A percentile compares a stretch with the other conserved stretches of the same genome.
Conservation (phyloP, 306 rosid genomes). For the Benincasa hispida region DNA sequence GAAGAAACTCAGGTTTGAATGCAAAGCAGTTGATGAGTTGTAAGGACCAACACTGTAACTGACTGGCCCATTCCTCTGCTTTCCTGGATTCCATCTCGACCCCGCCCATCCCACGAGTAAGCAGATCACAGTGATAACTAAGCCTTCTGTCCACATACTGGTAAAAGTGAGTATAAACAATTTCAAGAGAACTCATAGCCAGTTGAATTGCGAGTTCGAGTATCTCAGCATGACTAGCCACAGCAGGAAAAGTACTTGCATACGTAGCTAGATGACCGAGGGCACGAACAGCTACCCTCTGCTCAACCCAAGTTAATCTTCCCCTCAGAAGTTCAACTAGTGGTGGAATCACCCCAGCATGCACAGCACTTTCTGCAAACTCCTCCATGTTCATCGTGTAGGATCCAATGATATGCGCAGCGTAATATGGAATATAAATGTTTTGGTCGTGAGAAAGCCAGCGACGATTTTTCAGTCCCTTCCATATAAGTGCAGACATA, state of each 20-base stretch:
- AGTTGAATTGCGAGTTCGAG: constrained; percentile 91
- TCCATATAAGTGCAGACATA: constrained; percentile 91
- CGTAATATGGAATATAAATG: constrained; percentile 92
- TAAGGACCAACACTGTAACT: constrained; percentile 97
- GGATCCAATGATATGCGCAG: constrained; percentile 95
- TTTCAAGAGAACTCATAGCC: constrained; percentile 82
- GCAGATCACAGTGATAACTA: constrained; percentile 93
- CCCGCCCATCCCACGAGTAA: constrained; percentile 99
- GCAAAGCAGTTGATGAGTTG: constrained; percentile 97
- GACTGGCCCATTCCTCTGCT: constrained; percentile 99
- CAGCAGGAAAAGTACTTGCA: constrained; percentile 66
- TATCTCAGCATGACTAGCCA: constrained; percentile 83
- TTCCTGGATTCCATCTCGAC: constrained; percentile 99
- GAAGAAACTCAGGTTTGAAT: constrained; percentile 86
- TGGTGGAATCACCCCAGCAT: constrained; percentile 83
- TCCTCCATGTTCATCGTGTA: constrained; percentile 99
- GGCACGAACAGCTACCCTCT: constrained; percentile 97
- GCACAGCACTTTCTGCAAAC: constrained; percentile 75
- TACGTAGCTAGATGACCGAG: constrained; percentile 96
- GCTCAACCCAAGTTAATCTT: constrained; percentile 97
- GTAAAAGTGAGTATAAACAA: constrained; percentile 92
- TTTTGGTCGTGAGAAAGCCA: constrained; percentile 99
- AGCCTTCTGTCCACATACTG: constrained; percentile 83
- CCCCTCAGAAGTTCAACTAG: constrained; percentile 91
- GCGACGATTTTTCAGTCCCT: constrained; percentile 89